Conservation (phyloP, 768 basidiomycete genomes). For the Xerocomus spinulosus region DNA sequence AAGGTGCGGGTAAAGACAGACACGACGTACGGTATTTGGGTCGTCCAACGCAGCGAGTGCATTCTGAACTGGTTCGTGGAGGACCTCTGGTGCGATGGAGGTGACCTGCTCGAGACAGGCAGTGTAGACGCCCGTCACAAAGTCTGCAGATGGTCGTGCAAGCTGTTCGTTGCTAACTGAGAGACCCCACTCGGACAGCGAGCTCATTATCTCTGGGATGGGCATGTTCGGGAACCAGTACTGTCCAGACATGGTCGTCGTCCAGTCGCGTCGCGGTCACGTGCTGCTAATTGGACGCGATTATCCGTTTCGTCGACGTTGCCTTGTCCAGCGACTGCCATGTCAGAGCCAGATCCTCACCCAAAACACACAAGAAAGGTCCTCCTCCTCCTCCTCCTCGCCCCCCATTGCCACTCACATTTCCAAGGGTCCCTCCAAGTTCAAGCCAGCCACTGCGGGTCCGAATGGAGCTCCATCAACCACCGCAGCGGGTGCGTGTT, state of each 20-base stretch:
- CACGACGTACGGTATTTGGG: conserved; percentile 48
- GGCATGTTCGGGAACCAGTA: conserved; percentile 67
- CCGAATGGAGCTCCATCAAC: background rate
- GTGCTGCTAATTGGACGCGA: conserved; percentile 18
- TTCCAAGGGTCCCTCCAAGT: conserved; percentile 33
- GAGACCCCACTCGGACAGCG: conserved; percentile 66
- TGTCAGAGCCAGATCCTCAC: background rate
- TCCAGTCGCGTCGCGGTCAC: conserved; percentile 25
- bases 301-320: conserved; percentile 8
- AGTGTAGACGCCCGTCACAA: conserved; percentile 64
- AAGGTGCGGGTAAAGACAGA: rapidly evolving
- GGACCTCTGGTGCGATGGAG: conserved; percentile 51
- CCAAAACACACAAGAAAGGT: conserved; percentile 11
- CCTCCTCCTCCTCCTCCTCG: too few species aligned
- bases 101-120: conserved; percentile 72
- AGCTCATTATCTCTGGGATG: conserved; percentile 56
- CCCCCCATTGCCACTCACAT: background rate
- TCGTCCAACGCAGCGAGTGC: conserved; percentile 48
- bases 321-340: background rate
- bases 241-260: conserved; percentile 29
- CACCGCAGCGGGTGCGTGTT: conserved; percentile 11
- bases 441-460: conserved; percentile 39
- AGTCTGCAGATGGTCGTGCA: conserved; percentile 59
- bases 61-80: conserved; percentile 56
- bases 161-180: conserved; percentile 66